These are phyloP conservation scores for Tillandsia fasciculata DNA, from an alignment of 176 grass and related monocot genomes.

Conservation along the genomic window DNA sequence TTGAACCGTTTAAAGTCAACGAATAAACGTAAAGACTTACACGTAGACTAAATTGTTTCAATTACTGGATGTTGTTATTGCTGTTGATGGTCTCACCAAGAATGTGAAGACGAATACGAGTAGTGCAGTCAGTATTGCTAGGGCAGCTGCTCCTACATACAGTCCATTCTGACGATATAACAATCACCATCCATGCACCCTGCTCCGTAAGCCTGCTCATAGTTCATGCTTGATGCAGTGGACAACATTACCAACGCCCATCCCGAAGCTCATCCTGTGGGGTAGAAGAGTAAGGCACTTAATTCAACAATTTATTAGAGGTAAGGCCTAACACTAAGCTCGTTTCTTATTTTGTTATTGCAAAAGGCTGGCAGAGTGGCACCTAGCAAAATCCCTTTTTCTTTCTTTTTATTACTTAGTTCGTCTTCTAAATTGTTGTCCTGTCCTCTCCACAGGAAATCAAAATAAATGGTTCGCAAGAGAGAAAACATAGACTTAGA, in stretches of 20 bases:
- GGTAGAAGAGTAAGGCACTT: neutral
- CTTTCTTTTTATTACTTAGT: too few species aligned
- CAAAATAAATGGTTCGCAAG: too few species aligned
- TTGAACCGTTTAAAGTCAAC: too few species aligned
- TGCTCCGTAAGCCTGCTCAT: slow-evolving; percentile 57
- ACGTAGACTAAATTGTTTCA: too few species aligned
- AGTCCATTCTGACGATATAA: slow-evolving; percentile 63
- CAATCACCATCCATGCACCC: slow-evolving; percentile 96
- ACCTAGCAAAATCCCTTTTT: too few species aligned
- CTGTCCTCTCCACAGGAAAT: too few species aligned
- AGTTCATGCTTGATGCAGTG: slow-evolving; percentile 75
- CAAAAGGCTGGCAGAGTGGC: too few species aligned
- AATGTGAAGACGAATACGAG: slow-evolving; percentile 39
- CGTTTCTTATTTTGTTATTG: too few species aligned
- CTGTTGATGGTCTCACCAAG: neutral
- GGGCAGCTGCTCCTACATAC: slow-evolving; percentile 40
- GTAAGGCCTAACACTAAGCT: too few species aligned
- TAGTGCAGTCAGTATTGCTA: slow-evolving; percentile 32
- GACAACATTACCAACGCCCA: slow-evolving; percentile 43
- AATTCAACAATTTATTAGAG: neutral
- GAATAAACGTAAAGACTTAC: too few species aligned
- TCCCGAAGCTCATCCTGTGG: slow-evolving; percentile 49
- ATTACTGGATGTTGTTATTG: neutral
- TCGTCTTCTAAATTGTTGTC: too few species aligned
- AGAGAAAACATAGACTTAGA: too few species aligned